These are phyloP conservation scores for Tetracentron sinense DNA, from an alignment of 164 flowering plant genomes.

Conservation along the genomic window DNA sequence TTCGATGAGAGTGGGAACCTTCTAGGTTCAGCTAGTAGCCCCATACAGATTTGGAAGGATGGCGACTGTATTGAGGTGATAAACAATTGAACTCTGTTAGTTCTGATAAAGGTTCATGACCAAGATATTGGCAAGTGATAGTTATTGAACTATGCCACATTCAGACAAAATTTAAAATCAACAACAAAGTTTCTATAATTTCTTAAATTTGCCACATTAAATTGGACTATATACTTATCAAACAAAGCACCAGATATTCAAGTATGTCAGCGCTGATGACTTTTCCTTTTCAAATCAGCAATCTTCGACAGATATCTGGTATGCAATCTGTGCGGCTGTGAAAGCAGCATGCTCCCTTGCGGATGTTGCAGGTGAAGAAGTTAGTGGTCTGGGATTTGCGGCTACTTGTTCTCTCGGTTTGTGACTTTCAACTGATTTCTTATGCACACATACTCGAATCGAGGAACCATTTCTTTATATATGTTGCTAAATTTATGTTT, in stretches of 20 bases:
- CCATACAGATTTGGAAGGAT: slow-evolving; percentile 96
- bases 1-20: slow-evolving; percentile 83
- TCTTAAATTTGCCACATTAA: too few species aligned
- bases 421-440: slow-evolving; percentile 21
- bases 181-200: background rate
- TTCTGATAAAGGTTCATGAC: background rate
- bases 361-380: slow-evolving; percentile 65
- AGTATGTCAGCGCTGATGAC: background rate
- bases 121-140: background rate
- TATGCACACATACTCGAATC: background rate
- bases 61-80: slow-evolving; percentile 85
- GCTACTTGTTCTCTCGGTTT: slow-evolving; percentile 97
- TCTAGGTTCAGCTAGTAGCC: slow-evolving; percentile 82
- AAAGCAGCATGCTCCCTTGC: slow-evolving; percentile 79
- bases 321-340: slow-evolving; percentile 88
- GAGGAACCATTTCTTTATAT: background rate
- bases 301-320: slow-evolving; percentile 99
- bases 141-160: too few species aligned
- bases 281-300: slow-evolving; percentile 45
- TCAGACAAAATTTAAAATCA: too few species aligned
- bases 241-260: background rate
- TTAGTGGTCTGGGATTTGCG: slow-evolving; percentile 79
- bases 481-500: slow-evolving; percentile 1
- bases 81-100: slow-evolving; percentile 3
- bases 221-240: background rate